Conservation (phyloP, 257 asterid genomes). For the Salvia miltiorrhiza region DNA sequence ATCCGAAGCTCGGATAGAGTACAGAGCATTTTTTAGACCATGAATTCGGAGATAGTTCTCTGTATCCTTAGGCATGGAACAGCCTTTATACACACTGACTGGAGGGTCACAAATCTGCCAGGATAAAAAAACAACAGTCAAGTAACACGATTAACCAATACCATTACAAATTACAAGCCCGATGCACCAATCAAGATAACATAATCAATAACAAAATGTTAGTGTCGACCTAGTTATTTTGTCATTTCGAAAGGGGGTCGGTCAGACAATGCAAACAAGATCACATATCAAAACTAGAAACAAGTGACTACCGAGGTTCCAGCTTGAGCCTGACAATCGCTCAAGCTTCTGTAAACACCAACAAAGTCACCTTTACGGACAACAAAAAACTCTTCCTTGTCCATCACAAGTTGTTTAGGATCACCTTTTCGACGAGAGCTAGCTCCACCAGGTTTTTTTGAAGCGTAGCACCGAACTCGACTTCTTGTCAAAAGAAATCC, state of each 20-base stretch:
- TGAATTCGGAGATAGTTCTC: conserved; percentile 69
- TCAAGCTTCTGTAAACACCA: conserved; percentile 86
- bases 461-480: conserved; percentile 48
- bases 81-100: conserved; percentile 82
- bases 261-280: not conserved
- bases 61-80: conserved; percentile 81
- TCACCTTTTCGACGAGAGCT: conserved; percentile 37
- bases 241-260: not conserved
- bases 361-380: conserved; percentile 93
- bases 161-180: too few relatives aligned
- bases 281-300: conserved; percentile 18
- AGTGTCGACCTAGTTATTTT: too few relatives aligned
- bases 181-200: conserved; percentile 3
- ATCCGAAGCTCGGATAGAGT: conserved; percentile 79
- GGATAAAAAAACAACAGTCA: not conserved
- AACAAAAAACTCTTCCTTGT: conserved; percentile 86
- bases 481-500: conserved; percentile 33
- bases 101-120: conserved; percentile 88
- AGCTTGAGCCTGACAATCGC: conserved; percentile 92
- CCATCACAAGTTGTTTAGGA: conserved; percentile 44
- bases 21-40: conserved; percentile 85
- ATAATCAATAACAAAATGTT: not conserved
- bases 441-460: conserved; percentile 42
- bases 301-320: conserved; percentile 78
- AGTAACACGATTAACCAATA: conserved; percentile 13